Conservation (phyloP, 257 asterid species). For the Petrea volubilis region DNA sequence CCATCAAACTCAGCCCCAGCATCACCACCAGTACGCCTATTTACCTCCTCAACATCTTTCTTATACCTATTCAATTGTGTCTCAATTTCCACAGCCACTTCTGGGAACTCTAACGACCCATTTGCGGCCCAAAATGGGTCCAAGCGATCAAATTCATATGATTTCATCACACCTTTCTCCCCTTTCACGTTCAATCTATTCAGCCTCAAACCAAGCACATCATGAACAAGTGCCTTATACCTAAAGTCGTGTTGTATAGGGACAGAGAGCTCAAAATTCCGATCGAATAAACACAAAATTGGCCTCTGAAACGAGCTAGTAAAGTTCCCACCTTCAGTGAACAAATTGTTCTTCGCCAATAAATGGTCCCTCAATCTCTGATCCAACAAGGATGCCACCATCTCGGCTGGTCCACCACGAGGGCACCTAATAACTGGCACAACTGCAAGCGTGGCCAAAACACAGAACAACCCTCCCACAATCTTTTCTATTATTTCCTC, state of each 20-base stretch:
- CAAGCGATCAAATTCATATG: constrained; percentile 70
- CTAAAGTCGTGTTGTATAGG: constrained; percentile 94
- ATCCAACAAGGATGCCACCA: constrained; percentile 89
- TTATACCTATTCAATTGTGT: constrained; percentile 80
- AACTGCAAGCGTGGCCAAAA: constrained; percentile 94
- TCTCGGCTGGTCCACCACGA: constrained; percentile 97
- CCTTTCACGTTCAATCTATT: constrained; percentile 84
- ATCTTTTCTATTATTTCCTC: constrained; percentile 79
- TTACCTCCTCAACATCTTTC: constrained; percentile 90
- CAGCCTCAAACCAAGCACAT: constrained; percentile 90
- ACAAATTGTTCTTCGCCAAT: constrained; percentile 82
- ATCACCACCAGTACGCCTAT: constrained; percentile 81
- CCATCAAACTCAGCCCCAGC: constrained; percentile 89
- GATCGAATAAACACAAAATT: constrained; percentile 79
- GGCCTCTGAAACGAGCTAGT: constrained; percentile 93
- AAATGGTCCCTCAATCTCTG: constrained; percentile 92
- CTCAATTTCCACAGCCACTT: constrained; percentile 88
- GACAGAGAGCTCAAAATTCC: constrained; percentile 89
- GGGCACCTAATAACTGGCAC: constrained; percentile 95
- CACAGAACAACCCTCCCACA: constrained; percentile 87
- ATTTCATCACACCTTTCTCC: constrained; percentile 86
- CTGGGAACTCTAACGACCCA: constrained; percentile 87
- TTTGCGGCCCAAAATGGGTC: constrained; percentile 92
- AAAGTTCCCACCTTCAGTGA: constrained; percentile 76
- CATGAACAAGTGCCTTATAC: constrained; percentile 96